Base-by-base conservation (phyloP, 352 stramenopile genomes). In the Phytophthora pistaciae region DNA sequence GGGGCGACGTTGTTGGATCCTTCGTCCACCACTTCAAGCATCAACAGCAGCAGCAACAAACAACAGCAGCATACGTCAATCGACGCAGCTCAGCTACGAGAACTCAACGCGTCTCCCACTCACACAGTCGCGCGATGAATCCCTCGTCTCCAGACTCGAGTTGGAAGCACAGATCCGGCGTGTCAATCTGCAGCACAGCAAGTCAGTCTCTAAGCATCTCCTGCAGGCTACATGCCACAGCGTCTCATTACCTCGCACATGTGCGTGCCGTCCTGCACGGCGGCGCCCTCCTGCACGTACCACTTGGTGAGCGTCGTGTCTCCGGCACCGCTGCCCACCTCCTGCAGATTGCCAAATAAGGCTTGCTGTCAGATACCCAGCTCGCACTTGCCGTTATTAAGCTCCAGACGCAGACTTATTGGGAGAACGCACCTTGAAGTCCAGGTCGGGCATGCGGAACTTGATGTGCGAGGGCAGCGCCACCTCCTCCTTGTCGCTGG, bases 381-480 rank as follows among this genome's bases (percentile, higher is more conserved):
- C 9, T 29, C 20, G 18, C 42, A 38, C 31, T 38, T 9, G 31
- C n/a, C 10, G 8, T 14, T 8, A 49, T 18, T 20, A 21, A 50
- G 44, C 44, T 50, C 8, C 9, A 29, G n/a, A 27, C 44, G 44
- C 44, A 7, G 5, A 31, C 27, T 3, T 9, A 38, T 38, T 4
- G 9, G 13, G 31, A 38, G 9, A n/a, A 29, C n/a, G n/a, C 56
- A 91, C 85, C 77, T 92, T 85, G 72, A 96, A 94, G 70, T 96
- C 83, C 61, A 96, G 64, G 68, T 96, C 88, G 23, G 89, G 85
- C 85, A 96, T 94, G 69, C 90, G 88, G 77, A 96, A 95, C 78
- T 95, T 95, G 72, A 91, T 90, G 74, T 96, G 90, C 54, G 71
- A 64, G 13, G 90, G 90, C 49, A 96, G 77, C 44, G 7, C 29